A percentile compares a stretch with the other conserved stretches of the same genome.
Conservation (phyloP, 305 asterid species). For the Rubia balearica region DNA sequence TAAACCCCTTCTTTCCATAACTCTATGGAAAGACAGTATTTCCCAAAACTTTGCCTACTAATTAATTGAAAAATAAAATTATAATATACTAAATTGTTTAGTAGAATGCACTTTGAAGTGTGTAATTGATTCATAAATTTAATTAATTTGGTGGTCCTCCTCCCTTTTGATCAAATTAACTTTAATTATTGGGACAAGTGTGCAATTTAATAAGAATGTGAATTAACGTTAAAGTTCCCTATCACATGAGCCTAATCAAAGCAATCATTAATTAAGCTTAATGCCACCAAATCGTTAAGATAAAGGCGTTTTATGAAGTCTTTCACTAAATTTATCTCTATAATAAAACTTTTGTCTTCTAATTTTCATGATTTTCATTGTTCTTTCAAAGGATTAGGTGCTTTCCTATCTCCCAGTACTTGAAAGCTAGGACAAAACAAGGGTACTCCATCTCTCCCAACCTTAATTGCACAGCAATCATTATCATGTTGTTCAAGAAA, state of each 20-base stretch:
- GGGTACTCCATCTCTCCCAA: too few species aligned
- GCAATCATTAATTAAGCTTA: slow-evolving; percentile 5
- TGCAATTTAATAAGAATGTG: neutral
- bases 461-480: too few species aligned
- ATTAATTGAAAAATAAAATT: too few species aligned
- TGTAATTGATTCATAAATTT: neutral
- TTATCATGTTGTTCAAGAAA: too few species aligned
- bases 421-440: too few species aligned
- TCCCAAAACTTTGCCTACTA: too few species aligned
- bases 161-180: neutral
- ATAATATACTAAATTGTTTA: neutral
- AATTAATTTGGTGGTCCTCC: slow-evolving; percentile 6
- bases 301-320: slow-evolving; percentile 7
- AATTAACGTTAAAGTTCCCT: slow-evolving; percentile 14
- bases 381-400: too few species aligned
- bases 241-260: slow-evolving; percentile 33
- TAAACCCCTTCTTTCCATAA: too few species aligned
- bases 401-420: too few species aligned
- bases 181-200: neutral
- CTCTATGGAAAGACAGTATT: too few species aligned
- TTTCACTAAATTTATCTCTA: neutral
- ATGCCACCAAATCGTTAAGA: slow-evolving; percentile 10
- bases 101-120: neutral
- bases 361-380: neutral
- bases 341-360: neutral